Conservation (phyloP, 345 rosid species). For the Trapa bicornis region DNA sequence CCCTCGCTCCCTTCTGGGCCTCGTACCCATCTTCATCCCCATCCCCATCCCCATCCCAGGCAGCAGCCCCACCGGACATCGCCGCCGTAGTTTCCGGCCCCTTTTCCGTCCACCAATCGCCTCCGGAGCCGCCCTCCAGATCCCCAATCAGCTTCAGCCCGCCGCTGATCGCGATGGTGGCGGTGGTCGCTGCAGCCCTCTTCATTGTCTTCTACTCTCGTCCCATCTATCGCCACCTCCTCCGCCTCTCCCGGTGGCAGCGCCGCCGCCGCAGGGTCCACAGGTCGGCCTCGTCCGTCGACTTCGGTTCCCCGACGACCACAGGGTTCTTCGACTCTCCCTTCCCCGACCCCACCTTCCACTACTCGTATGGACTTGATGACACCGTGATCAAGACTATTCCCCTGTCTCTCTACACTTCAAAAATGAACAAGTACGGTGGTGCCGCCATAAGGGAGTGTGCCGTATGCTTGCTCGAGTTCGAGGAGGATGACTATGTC, state of each 20-base stretch:
- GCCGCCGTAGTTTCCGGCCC: conserved; percentile 9
- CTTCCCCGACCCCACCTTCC: conserved; percentile 30
- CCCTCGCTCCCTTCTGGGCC: conserved; percentile 3
- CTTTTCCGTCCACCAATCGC: conserved; percentile 9
- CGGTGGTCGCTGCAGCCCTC: conserved; percentile 66
- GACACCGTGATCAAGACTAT: conserved; percentile 75
- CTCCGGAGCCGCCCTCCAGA: conserved; percentile 13
- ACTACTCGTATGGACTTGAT: conserved; percentile 59
- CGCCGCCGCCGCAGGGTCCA: conserved; percentile 25
- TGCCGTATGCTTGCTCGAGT: conserved; percentile 82
- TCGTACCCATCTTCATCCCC: conserved; percentile 6
- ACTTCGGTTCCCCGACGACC: conserved; percentile 46
- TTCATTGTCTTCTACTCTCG: conserved; percentile 68
- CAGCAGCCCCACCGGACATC: not conserved
- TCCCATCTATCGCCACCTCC: conserved; percentile 55
- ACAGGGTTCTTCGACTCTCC: conserved; percentile 35
- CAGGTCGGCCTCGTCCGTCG: conserved; percentile 39
- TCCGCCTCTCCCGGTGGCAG: conserved; percentile 31
- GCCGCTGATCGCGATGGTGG: conserved; percentile 88
- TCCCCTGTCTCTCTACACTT: conserved; percentile 54
- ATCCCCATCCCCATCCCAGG: not conserved
- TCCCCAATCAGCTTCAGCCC: conserved; percentile 70
- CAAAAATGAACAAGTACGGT: conserved; percentile 13
- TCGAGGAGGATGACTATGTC: conserved; percentile 68
- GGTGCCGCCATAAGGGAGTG: conserved; percentile 38